Conservation (phyloP, 2,329 filamentous ascomycete species). For the Emydomyces testavorans region DNA sequence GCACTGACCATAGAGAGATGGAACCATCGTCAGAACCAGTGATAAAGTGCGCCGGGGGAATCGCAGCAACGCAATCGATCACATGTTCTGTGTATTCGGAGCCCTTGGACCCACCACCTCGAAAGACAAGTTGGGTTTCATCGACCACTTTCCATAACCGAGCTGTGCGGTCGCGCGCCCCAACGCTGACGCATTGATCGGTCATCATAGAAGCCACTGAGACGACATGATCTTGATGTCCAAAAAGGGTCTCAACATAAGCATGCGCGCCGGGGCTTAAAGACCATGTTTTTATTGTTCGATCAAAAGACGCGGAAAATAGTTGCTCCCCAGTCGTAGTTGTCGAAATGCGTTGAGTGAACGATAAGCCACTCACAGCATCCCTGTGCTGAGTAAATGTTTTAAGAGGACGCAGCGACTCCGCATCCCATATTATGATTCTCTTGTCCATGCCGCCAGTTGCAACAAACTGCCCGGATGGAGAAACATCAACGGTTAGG, state of each 20-base stretch:
- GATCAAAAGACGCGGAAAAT: slow-evolving; percentile 80
- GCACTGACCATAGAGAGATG: slow-evolving; percentile 72
- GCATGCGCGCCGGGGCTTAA: slow-evolving; percentile 65
- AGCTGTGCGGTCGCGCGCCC: slow-evolving; percentile 80
- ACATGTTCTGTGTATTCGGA: slow-evolving; percentile 59
- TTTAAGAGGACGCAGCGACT: slow-evolving; percentile 63
- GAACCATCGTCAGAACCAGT: slow-evolving; percentile 88
- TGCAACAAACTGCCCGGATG: slow-evolving; percentile 80
- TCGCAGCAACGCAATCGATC: slow-evolving; percentile 82
- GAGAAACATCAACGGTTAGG: slow-evolving; percentile 70
- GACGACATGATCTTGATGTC: slow-evolving; percentile 83
- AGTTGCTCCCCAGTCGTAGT: slow-evolving; percentile 60
- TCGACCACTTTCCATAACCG: slow-evolving; percentile 93
- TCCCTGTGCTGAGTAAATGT: slow-evolving; percentile 89
- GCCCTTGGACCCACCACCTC: slow-evolving; percentile 53
- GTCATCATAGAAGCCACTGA: slow-evolving; percentile 72
- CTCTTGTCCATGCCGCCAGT: slow-evolving; percentile 79
- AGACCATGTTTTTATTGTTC: slow-evolving; percentile 92
- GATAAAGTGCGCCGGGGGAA: slow-evolving; percentile 83
- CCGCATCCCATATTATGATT: slow-evolving; percentile 79
- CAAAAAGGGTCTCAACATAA: slow-evolving; percentile 91
- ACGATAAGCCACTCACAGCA: slow-evolving; percentile 70
- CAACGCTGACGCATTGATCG: slow-evolving; percentile 83
- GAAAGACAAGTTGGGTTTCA: slow-evolving; percentile 89
- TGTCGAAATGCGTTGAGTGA: slow-evolving; percentile 59